Conservation (phyloP, 2,329 filamentous ascomycete species). For the Falciphora oryzae region DNA sequence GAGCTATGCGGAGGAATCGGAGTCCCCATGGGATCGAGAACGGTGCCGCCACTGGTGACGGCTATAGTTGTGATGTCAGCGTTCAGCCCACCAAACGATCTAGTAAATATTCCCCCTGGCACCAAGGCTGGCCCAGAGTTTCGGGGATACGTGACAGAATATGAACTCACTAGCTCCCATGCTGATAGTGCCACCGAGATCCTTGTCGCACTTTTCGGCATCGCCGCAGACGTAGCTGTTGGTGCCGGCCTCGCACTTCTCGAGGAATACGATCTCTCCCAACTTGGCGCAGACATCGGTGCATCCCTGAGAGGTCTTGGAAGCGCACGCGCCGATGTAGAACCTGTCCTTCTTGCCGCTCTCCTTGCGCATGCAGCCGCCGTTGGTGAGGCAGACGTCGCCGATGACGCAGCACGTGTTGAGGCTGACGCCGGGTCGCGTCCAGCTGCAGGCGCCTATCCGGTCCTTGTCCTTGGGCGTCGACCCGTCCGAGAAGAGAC, state of each 20-base stretch:
- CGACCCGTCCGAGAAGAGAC: not conserved
- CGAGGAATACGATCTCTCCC: not conserved
- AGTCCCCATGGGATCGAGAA: not conserved
- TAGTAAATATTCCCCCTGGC: too few relatives aligned
- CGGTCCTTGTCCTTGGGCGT: not conserved
- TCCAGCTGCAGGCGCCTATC: constrained; percentile 1
- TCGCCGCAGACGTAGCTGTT: not conserved
- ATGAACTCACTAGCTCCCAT: not conserved
- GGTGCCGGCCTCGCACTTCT: not conserved
- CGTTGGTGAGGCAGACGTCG: constrained; percentile 6
- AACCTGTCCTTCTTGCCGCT: not conserved
- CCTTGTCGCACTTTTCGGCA: not conserved
- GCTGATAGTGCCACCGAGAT: not conserved
- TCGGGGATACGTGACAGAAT: not conserved
- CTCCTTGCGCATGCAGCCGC: not conserved
- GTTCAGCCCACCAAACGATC: too few relatives aligned
- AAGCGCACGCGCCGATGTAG: constrained; percentile 3
- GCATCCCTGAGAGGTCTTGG: not conserved
- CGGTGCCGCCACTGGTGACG: not conserved
- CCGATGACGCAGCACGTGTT: constrained; percentile 5
- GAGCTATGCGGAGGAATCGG: not conserved
- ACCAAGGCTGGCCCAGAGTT: too few relatives aligned
- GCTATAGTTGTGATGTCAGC: not conserved
- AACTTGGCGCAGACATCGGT: not conserved
- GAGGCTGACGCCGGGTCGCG: too few relatives aligned